A percentile compares a stretch with the other conserved stretches of the same genome.
Evolutionary conservation across 2,329 filamentous ascomycete species (phyloP).

Genomic region (Verticillium tricorpus): DNA sequence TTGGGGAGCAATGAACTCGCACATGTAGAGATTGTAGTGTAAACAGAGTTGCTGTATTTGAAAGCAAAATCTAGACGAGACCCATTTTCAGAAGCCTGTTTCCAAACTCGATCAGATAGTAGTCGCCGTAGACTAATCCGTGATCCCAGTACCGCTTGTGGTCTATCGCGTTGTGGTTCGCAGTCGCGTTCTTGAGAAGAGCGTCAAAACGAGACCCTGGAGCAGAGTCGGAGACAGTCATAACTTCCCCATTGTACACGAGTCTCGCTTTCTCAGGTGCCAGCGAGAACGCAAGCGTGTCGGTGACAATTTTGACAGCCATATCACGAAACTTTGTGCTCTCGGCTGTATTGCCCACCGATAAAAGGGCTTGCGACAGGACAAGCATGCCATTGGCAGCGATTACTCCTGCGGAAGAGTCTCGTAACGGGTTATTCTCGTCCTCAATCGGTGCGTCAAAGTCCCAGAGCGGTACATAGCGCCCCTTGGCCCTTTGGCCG

Average conservation of each 20-base stretch:
- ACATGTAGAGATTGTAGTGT: not conserved
- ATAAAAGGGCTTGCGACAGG: constrained; percentile 23
- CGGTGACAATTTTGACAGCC: constrained; percentile 23
- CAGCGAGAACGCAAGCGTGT: constrained; percentile 23
- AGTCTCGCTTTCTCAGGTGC: constrained; percentile 13
- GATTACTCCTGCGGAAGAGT: constrained; percentile 33
- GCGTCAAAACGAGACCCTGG: constrained; percentile 21
- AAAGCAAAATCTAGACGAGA: constrained; percentile 5
- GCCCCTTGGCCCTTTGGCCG: constrained; percentile 16
- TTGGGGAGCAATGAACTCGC: not conserved
- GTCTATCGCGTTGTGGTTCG: constrained; percentile 26
- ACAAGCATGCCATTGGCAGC: constrained; percentile 37
- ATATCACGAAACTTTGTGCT: constrained; percentile 18
- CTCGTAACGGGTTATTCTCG: constrained; percentile 20
- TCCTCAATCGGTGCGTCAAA: constrained; percentile 41
- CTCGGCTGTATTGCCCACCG: constrained; percentile 4
- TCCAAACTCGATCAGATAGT: constrained; percentile 41
- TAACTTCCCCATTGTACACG: constrained; percentile 4
- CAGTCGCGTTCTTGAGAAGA: constrained; percentile 27
- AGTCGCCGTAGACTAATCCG: constrained; percentile 45
- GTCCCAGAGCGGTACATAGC: constrained; percentile 33
- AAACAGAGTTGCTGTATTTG: too few relatives aligned
- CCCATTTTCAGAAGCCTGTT: constrained; percentile 35
- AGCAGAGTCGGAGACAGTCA: not conserved
- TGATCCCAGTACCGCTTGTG: constrained; percentile 27